Conservation (phyloP, 306 rosid genomes). For the Quercus agrifolia region DNA sequence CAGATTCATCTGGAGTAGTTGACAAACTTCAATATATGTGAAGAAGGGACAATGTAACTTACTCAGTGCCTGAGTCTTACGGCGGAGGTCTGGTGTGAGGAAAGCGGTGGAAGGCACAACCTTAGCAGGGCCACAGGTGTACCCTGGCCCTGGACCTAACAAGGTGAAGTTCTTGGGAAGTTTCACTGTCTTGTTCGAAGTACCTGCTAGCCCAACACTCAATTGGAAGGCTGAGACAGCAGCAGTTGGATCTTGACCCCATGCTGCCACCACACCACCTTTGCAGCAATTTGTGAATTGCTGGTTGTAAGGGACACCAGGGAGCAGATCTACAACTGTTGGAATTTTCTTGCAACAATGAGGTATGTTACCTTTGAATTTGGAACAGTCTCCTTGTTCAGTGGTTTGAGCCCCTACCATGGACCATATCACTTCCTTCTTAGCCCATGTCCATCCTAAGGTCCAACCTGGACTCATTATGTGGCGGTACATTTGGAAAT, state of each 20-base stretch:
- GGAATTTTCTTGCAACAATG: conserved; percentile 90
- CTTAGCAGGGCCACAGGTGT: conserved; percentile 91
- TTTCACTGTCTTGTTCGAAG: conserved; percentile 79
- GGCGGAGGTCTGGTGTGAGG: conserved; percentile 67
- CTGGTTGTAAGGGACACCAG: conserved; percentile 94
- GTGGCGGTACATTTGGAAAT: conserved; percentile 89
- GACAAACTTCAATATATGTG: background rate
- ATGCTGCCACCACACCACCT: conserved; percentile 85
- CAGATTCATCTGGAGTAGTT: background rate
- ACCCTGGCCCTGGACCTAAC: conserved; percentile 88
- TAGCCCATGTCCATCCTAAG: conserved; percentile 92
- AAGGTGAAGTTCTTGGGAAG: conserved; percentile 87
- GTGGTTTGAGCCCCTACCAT: conserved; percentile 79
- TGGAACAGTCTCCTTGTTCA: conserved; percentile 95
- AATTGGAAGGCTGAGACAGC: conserved; percentile 80
- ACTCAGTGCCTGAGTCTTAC: conserved; percentile 95
- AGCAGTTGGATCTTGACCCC: conserved; percentile 91
- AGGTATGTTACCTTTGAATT: conserved; percentile 73
- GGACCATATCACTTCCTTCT: conserved; percentile 86
- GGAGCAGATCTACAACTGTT: conserved; percentile 79
- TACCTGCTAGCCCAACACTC: conserved; percentile 79
- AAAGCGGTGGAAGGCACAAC: conserved; percentile 75
- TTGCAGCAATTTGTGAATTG: conserved; percentile 87
- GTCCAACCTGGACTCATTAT: conserved; percentile 94
- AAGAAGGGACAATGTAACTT: conserved; percentile 21